Percentiles rank a stretch among this genome's conserved stretches.
These are phyloP conservation scores for Phyllachora maydis DNA, from an alignment of 2,329 filamentous ascomycete species.

Conservation along the genomic window DNA sequence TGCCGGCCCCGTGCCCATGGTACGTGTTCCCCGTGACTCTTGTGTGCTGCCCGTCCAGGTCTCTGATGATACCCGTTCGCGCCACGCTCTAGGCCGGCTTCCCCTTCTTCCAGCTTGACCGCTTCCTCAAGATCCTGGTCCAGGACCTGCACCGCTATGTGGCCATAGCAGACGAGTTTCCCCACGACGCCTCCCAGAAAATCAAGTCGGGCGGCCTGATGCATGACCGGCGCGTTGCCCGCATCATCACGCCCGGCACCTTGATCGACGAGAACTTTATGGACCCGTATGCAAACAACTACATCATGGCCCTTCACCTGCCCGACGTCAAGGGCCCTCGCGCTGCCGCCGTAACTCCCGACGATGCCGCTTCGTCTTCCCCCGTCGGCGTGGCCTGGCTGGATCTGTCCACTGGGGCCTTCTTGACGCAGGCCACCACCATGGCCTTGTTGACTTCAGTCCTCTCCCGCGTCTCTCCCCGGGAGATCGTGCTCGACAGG, in stretches of 20 bases:
- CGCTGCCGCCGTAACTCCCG: not conserved
- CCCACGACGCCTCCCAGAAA: conserved; percentile 48
- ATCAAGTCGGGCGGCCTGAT: conserved; percentile 57
- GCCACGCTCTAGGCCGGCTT: conserved; percentile 52
- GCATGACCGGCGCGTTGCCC: conserved; percentile 68
- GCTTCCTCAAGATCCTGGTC: conserved; percentile 81
- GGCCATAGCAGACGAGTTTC: conserved; percentile 84
- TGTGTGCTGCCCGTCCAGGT: not conserved
- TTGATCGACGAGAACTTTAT: conserved; percentile 96
- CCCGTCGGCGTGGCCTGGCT: conserved; percentile 74
- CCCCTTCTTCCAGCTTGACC: conserved; percentile 78
- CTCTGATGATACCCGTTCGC: conserved; percentile 3
- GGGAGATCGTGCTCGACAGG: conserved; percentile 66
- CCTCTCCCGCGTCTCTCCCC: conserved; percentile 62
- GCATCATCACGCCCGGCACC: conserved; percentile 85
- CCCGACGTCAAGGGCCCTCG: conserved; percentile 4
- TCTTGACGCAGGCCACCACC: conserved; percentile 63
- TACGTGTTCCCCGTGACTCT: conserved; percentile 14
- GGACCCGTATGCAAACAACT: conserved; percentile 86
- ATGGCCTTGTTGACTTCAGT: conserved; percentile 56
- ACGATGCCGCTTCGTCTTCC: conserved; percentile 8
- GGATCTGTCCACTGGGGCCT: conserved; percentile 86
- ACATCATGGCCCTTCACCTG: conserved; percentile 62
- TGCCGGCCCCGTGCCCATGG: conserved; percentile 69
- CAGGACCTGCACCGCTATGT: conserved; percentile 82